A percentile compares a stretch with the other conserved stretches of the same genome.
Evolutionary conservation across 176 grass and related monocot genomes (phyloP).

Genomic region (Zoysia japonica): DNA sequence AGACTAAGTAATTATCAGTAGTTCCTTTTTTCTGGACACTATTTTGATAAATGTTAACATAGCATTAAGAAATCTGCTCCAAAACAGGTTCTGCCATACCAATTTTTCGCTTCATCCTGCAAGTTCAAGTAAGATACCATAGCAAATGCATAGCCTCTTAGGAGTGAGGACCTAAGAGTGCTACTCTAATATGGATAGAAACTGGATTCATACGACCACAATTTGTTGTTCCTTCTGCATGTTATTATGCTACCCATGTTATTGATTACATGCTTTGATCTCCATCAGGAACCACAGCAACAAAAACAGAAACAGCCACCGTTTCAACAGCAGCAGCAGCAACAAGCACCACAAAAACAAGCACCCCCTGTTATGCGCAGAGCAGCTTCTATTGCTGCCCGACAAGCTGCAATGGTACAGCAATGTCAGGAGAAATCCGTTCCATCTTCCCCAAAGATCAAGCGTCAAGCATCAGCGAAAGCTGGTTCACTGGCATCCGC

Average conservation of each 20-base stretch:
- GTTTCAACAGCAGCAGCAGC: constrained; percentile 26
- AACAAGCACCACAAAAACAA: constrained; percentile 46
- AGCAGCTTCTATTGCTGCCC: constrained; percentile 48
- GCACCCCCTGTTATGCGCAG: constrained; percentile 43
- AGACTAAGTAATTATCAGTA: background rate
- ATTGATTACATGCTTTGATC: constrained; percentile 28
- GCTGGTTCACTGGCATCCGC: constrained; percentile 32
- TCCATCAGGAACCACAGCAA: constrained; percentile 40
- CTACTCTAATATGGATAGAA: constrained; percentile 12
- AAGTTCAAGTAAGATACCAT: too few relatives aligned
- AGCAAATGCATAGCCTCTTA: background rate
- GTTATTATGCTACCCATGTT: background rate
- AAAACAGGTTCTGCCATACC: background rate
- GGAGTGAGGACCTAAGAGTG: background rate
- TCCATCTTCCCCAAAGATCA: constrained; percentile 59
- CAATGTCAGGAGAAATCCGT: constrained; percentile 48
- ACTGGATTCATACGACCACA: background rate
- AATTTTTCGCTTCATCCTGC: too few relatives aligned
- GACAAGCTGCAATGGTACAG: constrained; percentile 57
- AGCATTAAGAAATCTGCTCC: background rate
- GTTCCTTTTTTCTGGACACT: background rate
- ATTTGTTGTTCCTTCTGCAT: constrained; percentile 3
- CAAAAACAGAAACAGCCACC: constrained; percentile 42
- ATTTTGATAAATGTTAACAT: background rate
- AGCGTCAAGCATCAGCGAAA: constrained; percentile 51